phyloP scores from a whole-genome alignment of 805 yeast species.

The Metschnikowia bowlesiae region DNA sequence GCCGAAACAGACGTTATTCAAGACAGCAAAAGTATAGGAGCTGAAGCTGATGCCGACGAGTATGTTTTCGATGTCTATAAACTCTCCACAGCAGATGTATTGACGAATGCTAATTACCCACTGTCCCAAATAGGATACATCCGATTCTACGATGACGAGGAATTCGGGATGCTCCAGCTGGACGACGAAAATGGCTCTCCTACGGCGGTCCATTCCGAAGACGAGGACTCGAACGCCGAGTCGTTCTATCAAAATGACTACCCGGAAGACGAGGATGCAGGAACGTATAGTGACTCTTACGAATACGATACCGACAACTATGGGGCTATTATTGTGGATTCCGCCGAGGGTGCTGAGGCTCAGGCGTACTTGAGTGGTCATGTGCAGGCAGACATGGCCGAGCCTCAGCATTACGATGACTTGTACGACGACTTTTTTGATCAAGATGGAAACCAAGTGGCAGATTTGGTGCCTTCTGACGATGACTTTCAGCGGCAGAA shows the following conservation, averaged over 20 bases:
- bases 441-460: slow-evolving; percentile 32
- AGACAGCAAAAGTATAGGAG: too few relatives aligned
- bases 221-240: slow-evolving; percentile 88
- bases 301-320: slow-evolving; percentile 13
- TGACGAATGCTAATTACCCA: slow-evolving; percentile 46
- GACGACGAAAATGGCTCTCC: slow-evolving; percentile 36
- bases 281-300: slow-evolving; percentile 16
- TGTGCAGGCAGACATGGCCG: slow-evolving; percentile 17
- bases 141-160: slow-evolving; percentile 53
- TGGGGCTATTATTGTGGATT: slow-evolving; percentile 13
- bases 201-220: slow-evolving; percentile 46
- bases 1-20: too few relatives aligned
- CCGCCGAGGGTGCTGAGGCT: slow-evolving; percentile 12
- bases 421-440: slow-evolving; percentile 22
- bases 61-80: slow-evolving; percentile 88
- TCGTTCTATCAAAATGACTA: slow-evolving; percentile 89
- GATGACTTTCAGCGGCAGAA: slow-evolving; percentile 37
- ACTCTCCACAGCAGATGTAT: slow-evolving; percentile 25
- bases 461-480: slow-evolving; percentile 19
- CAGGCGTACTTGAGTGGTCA: slow-evolving; percentile 17
- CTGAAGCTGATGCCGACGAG: slow-evolving; percentile 32
- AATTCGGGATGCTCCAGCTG: slow-evolving; percentile 32
- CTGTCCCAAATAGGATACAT: slow-evolving; percentile 50
- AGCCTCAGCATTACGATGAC: slow-evolving; percentile 15
- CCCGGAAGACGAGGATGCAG: slow-evolving; percentile 87